Evolutionary conservation across 2,329 filamentous ascomycete species (phyloP), one percentile per base, ranked within the genome.

Genomic region (Bipolaris zeicola): DNA sequence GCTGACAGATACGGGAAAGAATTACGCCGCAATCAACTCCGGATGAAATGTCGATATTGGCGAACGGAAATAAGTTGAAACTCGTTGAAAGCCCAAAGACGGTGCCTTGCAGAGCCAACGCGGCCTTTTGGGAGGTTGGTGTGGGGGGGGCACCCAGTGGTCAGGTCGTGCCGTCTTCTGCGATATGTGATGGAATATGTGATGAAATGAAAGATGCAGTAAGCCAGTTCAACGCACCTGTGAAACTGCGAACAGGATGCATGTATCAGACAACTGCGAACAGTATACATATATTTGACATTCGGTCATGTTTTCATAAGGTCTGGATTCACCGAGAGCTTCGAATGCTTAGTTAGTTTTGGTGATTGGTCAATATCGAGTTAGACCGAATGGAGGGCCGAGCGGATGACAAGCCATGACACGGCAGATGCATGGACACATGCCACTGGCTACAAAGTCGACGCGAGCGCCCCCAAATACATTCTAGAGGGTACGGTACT

Each of bases 401-500:
- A 41, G 47, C 36, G 14, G 38, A 37, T 8, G 34, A 34, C 50
- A 43, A 31, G 50, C 46, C 37, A 16, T 14, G 37, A 38, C 31
- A 41, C 54, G 54, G 57, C 57, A 57, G 26, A 43, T 57, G 42
- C 33, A 51, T 31, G 16, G 28, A 13, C 20, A 11, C 2, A n/a
- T 2, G 3, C 10, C 16, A 41, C 28, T 28, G 33, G 33, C 16
- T 16, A 6, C 28, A 31, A 31, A 31, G 10, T 31, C 28, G 4
- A 31, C 10, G 28, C 28, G 28, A 31, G 28, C 28, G 28, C 3
- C 8, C 28, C 28, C 28, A 13, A 31, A 31, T 4, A 13, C 10
- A 11, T 7, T 31, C 10, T 31, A 31, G 28, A 31, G 28, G 11
- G 28, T 11, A 13, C 28, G 10, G 10, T 10, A 31, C 10, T 31